A percentile compares a stretch with the other conserved stretches of the same genome.
Evolutionary conservation across 1,284 basidiomycete genomes (phyloP).

Genomic region (Fomitopsis betulina): DNA sequence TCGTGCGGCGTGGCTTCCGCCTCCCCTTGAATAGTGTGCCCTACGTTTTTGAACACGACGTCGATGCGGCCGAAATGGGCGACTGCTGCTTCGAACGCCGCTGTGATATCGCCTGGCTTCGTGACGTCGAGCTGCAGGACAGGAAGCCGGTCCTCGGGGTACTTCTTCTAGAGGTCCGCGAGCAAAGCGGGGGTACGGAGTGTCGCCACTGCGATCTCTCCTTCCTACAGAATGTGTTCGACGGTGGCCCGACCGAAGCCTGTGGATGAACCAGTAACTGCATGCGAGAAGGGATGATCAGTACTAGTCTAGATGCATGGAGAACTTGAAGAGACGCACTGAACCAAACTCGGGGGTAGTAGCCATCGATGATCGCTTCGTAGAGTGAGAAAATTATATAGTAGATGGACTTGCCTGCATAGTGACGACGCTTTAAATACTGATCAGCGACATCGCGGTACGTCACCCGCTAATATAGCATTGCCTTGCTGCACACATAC

Average conservation of each 20-base stretch:
- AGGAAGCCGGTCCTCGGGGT: conserved; percentile 25
- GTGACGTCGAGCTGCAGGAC: conserved; percentile 36
- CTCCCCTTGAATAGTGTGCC: conserved; percentile 24
- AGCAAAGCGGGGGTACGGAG: conserved; percentile 24
- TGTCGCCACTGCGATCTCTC: conserved; percentile 28
- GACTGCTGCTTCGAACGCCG: conserved; percentile 30
- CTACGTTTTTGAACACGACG: conserved; percentile 42
- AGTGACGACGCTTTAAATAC: too few species aligned
- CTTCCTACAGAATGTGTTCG: conserved; percentile 22
- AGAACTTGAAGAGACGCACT: background rate
- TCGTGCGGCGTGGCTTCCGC: conserved; percentile 30
- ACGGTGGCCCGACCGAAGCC: conserved; percentile 26
- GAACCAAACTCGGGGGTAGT: background rate
- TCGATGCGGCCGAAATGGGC: conserved; percentile 35
- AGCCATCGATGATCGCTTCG: too few species aligned
- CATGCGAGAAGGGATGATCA: background rate
- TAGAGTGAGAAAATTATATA: too few species aligned
- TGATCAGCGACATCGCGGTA: too few species aligned
- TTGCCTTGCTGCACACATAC: too few species aligned
- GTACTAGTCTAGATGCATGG: background rate
- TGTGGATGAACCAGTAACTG: conserved; percentile 30
- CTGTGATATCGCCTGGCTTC: conserved; percentile 21
- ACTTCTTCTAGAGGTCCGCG: conserved; percentile 15
- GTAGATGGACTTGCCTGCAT: too few species aligned
- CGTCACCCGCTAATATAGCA: too few species aligned